phyloP scores from a whole-genome alignment of 495 filamentous ascomycete species.

The Aspergillus steynii region DNA sequence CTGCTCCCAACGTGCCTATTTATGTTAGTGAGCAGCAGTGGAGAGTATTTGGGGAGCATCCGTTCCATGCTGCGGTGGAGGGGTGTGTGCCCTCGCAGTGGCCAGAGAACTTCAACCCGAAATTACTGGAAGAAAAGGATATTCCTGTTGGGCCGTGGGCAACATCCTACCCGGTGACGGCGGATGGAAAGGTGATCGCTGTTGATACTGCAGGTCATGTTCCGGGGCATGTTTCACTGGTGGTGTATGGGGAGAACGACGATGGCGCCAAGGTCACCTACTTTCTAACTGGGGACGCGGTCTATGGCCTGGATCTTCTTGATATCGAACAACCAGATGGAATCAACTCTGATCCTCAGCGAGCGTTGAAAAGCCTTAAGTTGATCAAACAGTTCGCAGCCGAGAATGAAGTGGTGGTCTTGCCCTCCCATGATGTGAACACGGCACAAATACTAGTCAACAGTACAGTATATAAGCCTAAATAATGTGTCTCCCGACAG shows the following conservation, averaged over 20 bases:
- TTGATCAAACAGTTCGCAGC: slow-evolving; percentile 32
- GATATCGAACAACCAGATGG: slow-evolving; percentile 33
- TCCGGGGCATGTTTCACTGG: slow-evolving; percentile 28
- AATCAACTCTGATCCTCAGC: slow-evolving; percentile 28
- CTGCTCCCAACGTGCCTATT: slow-evolving; percentile 22
- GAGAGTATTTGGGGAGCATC: slow-evolving; percentile 28
- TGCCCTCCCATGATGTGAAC: slow-evolving; percentile 29
- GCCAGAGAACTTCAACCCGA: slow-evolving; percentile 27
- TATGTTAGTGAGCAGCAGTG: slow-evolving; percentile 30
- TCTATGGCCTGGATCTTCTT: slow-evolving; percentile 27
- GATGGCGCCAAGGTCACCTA: slow-evolving; percentile 17
- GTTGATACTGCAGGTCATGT: slow-evolving; percentile 38
- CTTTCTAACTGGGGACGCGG: slow-evolving; percentile 33
- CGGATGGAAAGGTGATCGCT: slow-evolving; percentile 27
- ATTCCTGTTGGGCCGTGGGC: slow-evolving; percentile 29
- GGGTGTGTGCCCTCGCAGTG: slow-evolving; percentile 30
- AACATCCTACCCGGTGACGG: slow-evolving; percentile 27
- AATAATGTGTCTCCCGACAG: too few relatives aligned
- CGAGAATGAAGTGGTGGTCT: slow-evolving; percentile 23
- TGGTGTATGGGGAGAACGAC: slow-evolving; percentile 20
- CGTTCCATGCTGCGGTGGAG: slow-evolving; percentile 28
- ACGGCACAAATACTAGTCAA: too few relatives aligned
- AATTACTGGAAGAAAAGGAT: slow-evolving; percentile 24
- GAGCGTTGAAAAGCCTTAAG: slow-evolving; percentile 24
- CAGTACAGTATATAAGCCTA: too few relatives aligned